Evolutionary conservation across 2,329 filamentous ascomycete species (phyloP).

Genomic region (Akanthomyces muscarius): DNA sequence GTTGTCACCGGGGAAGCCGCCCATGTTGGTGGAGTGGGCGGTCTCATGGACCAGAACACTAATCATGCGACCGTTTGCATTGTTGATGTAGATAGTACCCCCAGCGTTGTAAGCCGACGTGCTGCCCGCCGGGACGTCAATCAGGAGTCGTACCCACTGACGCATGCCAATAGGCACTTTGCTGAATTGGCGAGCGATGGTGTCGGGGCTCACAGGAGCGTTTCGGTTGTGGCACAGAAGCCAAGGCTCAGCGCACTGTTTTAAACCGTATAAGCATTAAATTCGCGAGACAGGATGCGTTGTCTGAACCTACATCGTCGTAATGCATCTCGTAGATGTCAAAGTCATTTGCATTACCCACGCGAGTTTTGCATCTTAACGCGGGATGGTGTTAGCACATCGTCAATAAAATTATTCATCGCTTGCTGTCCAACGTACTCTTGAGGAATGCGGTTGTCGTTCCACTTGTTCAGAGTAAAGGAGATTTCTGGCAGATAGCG

Average conservation of each 20-base stretch:
- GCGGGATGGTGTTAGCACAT: not conserved
- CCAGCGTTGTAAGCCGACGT: conserved; percentile 10
- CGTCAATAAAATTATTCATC: not conserved
- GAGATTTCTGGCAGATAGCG: conserved; percentile 4
- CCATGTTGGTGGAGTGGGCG: conserved; percentile 10
- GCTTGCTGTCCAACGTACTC: not conserved
- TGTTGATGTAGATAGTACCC: not conserved
- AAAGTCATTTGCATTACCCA: conserved; percentile 8
- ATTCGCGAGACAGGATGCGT: too few relatives aligned
- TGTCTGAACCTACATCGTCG: not conserved
- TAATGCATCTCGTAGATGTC: conserved; percentile 12
- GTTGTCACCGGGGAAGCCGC: conserved; percentile 8
- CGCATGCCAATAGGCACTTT: conserved; percentile 13
- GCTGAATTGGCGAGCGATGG: conserved; percentile 9
- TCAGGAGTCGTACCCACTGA: conserved; percentile 9
- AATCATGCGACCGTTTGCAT: conserved; percentile 8
- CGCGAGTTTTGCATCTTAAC: conserved; percentile 1
- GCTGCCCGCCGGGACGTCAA: not conserved
- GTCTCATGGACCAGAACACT: conserved; percentile 8
- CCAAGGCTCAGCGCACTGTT: conserved; percentile 8
- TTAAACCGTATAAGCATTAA: not conserved
- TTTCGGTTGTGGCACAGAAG: conserved; percentile 4
- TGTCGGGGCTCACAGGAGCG: not conserved
- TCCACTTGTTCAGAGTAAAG: conserved; percentile 11
- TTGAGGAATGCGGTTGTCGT: conserved; percentile 1